Percentiles rank a stretch among this genome's conserved stretches.
These are phyloP conservation scores for Pythium sp. DNA, from an alignment of 352 stramenopile species.

Conservation along the genomic window DNA sequence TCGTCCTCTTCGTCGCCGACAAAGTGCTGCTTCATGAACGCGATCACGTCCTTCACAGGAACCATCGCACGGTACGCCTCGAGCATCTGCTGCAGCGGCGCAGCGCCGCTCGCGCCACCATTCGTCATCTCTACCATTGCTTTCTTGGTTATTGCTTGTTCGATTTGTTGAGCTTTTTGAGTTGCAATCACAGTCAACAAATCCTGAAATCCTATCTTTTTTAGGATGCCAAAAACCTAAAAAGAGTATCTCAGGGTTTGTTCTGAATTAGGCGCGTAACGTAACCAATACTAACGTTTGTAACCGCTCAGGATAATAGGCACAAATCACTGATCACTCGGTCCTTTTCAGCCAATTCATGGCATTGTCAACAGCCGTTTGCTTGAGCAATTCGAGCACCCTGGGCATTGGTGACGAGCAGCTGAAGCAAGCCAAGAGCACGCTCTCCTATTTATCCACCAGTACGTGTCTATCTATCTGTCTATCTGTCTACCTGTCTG, in stretches of 20 bases:
- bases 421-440: neutral
- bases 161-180: neutral
- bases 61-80: conserved; percentile 68
- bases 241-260: no score
- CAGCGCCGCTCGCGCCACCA: neutral
- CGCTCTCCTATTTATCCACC: neutral
- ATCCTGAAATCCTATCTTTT: no score
- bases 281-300: no score
- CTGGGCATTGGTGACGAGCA: conserved; percentile 1
- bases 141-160: no score
- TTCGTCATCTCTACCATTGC: conserved; percentile 4
- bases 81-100: conserved; percentile 34
- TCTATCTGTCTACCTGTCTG: neutral
- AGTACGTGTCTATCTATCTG: neutral
- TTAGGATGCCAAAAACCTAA: no score
- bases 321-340: no score
- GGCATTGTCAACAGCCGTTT: neutral
- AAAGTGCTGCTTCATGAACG: conserved; percentile 32
- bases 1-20: conserved; percentile 5
- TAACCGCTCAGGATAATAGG: no score
- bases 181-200: neutral
- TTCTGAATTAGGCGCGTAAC: no score
- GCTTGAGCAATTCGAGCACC: neutral
- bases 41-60: conserved; percentile 42
- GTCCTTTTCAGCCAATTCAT: neutral